phyloP scores from a whole-genome alignment of 2,329 filamentous ascomycete genomes.

The Nemania sp. region DNA sequence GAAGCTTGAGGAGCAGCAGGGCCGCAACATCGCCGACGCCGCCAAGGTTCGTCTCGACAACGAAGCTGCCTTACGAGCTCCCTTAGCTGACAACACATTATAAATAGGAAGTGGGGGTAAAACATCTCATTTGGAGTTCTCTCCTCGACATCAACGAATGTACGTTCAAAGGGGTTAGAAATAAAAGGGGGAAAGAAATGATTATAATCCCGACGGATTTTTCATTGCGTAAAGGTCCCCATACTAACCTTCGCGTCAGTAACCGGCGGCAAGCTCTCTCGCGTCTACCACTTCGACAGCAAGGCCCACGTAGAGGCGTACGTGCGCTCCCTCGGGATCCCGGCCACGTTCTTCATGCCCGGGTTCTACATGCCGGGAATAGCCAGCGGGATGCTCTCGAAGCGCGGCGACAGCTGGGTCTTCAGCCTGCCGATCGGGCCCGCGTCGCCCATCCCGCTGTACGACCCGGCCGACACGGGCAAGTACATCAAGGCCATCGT shows the following conservation, averaged over 20 bases:
- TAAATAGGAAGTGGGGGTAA: slow-evolving; percentile 45
- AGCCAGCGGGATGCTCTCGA: slow-evolving; percentile 38
- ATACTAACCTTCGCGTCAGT: slow-evolving; percentile 36
- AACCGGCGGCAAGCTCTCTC: slow-evolving; percentile 45
- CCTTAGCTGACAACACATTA: slow-evolving; percentile 1
- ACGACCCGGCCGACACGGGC: slow-evolving; percentile 45
- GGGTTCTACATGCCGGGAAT: slow-evolving; percentile 60
- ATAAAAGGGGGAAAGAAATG: too few relatives aligned
- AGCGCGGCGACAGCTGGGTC: slow-evolving; percentile 41
- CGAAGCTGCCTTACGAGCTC: neutral
- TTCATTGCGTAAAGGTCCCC: neutral
- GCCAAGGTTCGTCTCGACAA: slow-evolving; percentile 43
- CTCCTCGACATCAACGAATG: slow-evolving; percentile 47
- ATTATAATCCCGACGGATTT: neutral
- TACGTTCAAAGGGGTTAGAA: too few relatives aligned
- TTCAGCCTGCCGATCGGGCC: slow-evolving; percentile 41
- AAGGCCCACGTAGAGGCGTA: slow-evolving; percentile 62
- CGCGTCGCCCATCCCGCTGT: slow-evolving; percentile 42
- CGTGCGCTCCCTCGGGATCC: slow-evolving; percentile 51
- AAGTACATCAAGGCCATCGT: slow-evolving; percentile 47
- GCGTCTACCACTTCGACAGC: slow-evolving; percentile 59
- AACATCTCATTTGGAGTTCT: slow-evolving; percentile 52
- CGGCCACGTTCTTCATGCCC: slow-evolving; percentile 56
- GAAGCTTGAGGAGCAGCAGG: slow-evolving; percentile 50
- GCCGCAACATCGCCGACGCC: slow-evolving; percentile 53